Conservation (phyloP, 108 stramenopile species). For the Skeletonema costatum region DNA sequence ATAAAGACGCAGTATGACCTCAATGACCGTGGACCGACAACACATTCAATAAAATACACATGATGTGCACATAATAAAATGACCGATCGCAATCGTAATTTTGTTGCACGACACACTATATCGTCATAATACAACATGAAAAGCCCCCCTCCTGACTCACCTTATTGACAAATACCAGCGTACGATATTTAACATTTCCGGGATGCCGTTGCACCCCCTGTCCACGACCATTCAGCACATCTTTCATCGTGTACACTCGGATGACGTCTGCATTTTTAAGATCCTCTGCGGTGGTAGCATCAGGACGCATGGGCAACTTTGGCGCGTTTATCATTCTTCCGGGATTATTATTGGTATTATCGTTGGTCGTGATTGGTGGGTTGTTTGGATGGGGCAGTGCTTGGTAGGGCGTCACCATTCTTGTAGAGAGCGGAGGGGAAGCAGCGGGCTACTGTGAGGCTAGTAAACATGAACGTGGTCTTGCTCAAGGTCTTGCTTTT, state of each 20-base stretch:
- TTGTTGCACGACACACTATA: not conserved
- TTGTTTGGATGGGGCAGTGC: too few relatives aligned
- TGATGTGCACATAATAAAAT: not conserved
- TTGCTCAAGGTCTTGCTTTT: too few relatives aligned
- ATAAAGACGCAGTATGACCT: not conserved
- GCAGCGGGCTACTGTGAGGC: too few relatives aligned
- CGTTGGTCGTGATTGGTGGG: too few relatives aligned
- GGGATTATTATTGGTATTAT: too few relatives aligned
- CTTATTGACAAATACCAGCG: slow-evolving; percentile 42
- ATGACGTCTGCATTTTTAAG: not conserved
- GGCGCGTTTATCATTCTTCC: not conserved
- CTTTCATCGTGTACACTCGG: slow-evolving; percentile 3
- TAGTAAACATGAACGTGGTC: too few relatives aligned
- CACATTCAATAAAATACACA: not conserved
- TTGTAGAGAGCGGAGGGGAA: too few relatives aligned
- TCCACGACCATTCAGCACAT: slow-evolving; percentile 47
- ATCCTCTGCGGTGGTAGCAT: not conserved
- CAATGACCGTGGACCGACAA: not conserved
- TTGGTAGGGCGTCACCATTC: too few relatives aligned
- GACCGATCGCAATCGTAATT: not conserved
- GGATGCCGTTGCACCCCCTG: slow-evolving; percentile 52
- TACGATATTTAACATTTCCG: slow-evolving; percentile 44
- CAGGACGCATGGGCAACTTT: not conserved
- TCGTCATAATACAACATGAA: too few relatives aligned
- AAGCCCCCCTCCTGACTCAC: slow-evolving; percentile 3